Conservation (phyloP, 2,329 filamentous ascomycete genomes). For the Colletotrichum gloeosporioides region DNA sequence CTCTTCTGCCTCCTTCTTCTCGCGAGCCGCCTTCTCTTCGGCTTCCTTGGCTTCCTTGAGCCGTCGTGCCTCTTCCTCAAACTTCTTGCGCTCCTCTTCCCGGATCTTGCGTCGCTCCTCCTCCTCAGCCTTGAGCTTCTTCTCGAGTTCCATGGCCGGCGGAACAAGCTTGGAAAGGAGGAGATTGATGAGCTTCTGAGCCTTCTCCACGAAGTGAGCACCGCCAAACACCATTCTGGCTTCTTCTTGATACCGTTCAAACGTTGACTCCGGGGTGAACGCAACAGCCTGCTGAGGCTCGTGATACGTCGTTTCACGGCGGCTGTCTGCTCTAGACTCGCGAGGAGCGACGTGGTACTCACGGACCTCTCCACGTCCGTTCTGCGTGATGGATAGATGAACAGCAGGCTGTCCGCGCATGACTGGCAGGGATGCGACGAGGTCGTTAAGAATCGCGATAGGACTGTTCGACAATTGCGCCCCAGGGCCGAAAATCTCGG, state of each 20-base stretch:
- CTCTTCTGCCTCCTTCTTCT: constrained; percentile 75
- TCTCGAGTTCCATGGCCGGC: constrained; percentile 82
- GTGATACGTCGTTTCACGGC: constrained; percentile 51
- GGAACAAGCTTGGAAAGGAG: constrained; percentile 80
- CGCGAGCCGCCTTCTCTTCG: constrained; percentile 68
- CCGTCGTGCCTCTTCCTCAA: constrained; percentile 69
- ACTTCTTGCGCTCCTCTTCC: constrained; percentile 67
- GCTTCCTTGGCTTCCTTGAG: constrained; percentile 75
- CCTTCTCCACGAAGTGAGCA: constrained; percentile 68
- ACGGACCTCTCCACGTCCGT: constrained; percentile 53
- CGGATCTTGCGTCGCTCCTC: constrained; percentile 52
- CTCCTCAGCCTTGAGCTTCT: constrained; percentile 68
- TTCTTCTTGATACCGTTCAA: constrained; percentile 86
- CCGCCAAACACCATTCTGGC: constrained; percentile 83
- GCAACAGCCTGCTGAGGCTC: constrained; percentile 78
- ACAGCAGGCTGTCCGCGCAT: constrained; percentile 57
- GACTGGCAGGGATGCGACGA: constrained; percentile 60
- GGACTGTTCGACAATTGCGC: constrained; percentile 51
- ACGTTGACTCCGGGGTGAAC: constrained; percentile 76
- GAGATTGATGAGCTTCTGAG: constrained; percentile 68
- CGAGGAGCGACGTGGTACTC: constrained; percentile 54
- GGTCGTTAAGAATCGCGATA: constrained; percentile 59
- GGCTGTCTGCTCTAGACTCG: constrained; percentile 50
- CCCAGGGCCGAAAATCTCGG: constrained; percentile 46
- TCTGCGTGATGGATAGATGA: constrained; percentile 63